Base-by-base conservation (phyloP, 768 basidiomycete species). In the Psilocybe azurescens region DNA sequence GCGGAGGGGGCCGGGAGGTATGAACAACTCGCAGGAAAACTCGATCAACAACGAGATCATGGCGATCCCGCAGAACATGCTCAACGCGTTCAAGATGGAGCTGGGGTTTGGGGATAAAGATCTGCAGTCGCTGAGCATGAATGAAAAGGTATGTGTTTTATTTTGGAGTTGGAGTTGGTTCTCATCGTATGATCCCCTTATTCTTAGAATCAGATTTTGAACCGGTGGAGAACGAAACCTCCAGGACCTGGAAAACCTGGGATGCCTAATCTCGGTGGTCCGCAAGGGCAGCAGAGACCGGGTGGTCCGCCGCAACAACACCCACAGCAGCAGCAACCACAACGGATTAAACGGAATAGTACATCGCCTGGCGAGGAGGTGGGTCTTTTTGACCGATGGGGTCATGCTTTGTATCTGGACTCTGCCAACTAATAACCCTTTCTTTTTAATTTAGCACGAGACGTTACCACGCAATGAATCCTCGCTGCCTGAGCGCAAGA, bases 301-400 rank as follows among this genome's bases (percentile, higher is more conserved):
- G 59, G 74, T 65, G 54, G 30, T 11, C 53, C 32, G 9, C 58
- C 48, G 16, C 67, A 64, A 14, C 70, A 63, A 54, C 65, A 72
- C 24, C 24, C 24, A 66, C 65, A 67, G 59, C 78, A 39, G 38
- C 38, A 39, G 38, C 38, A 39, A 69, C 6, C 69, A 55, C 74
- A 72, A 36, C 65, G 69, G 51, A 75, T 73, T 20, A 87, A 88
- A 66, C 80, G 87, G 64, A 86, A 75, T 64, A 88, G 86, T 69
- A 88, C 85, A 10, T 86, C 87, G 5, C 87, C 87, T 5, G 82
- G 80, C 38, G 87, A 87, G 73, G 87, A 88, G 68, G 87, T 87
- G 65, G 65, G 63, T 59, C 58, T 24, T 24, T 49, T 54, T 52
- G 20, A 9, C 32, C 24, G 24, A 24, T 24, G 24, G 2, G 24